phyloP scores from a whole-genome alignment of 2,329 filamentous ascomycete species.

The Chaetoscypha palmicola region DNA sequence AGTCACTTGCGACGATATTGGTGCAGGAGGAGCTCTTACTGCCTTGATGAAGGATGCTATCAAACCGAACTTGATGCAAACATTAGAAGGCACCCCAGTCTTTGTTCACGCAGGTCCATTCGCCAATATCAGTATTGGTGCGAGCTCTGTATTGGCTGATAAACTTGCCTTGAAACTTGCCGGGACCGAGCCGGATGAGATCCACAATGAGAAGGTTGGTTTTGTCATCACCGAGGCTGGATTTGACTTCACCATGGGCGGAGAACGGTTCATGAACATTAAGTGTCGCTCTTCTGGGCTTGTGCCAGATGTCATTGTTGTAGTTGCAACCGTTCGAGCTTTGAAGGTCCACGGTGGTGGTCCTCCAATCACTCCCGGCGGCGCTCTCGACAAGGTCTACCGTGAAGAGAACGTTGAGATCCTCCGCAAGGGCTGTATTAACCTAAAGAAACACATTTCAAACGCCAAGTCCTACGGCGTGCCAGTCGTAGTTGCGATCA shows the following conservation, averaged over 20 bases:
- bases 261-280: conserved; percentile 99
- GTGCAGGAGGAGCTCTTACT: conserved; percentile 83
- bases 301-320: conserved; percentile 84
- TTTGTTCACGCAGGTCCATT: conserved; percentile 97
- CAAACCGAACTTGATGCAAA: conserved; percentile 99
- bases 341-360: conserved; percentile 96
- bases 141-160: conserved; percentile 90
- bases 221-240: conserved; percentile 96
- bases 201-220: conserved; percentile 73
- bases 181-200: conserved; percentile 87
- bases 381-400: conserved; percentile 79
- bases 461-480: conserved; percentile 87
- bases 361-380: conserved; percentile 85
- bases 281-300: conserved; percentile 95
- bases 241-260: conserved; percentile 99
- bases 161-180: conserved; percentile 93
- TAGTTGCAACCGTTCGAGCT: conserved; percentile 91
- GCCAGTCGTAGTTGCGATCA: conserved; percentile 94
- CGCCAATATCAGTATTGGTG: conserved; percentile 96
- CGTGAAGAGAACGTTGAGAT: conserved; percentile 89
- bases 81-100: conserved; percentile 90
- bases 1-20: conserved; percentile 92
- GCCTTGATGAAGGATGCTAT: conserved; percentile 97
- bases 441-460: conserved; percentile 88
- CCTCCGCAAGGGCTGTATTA: conserved; percentile 82